Percentiles rank a stretch among this genome's conserved stretches.
Evolutionary conservation across 2,329 filamentous ascomycete species (phyloP).

Genomic region (Calonectria crousiana): DNA sequence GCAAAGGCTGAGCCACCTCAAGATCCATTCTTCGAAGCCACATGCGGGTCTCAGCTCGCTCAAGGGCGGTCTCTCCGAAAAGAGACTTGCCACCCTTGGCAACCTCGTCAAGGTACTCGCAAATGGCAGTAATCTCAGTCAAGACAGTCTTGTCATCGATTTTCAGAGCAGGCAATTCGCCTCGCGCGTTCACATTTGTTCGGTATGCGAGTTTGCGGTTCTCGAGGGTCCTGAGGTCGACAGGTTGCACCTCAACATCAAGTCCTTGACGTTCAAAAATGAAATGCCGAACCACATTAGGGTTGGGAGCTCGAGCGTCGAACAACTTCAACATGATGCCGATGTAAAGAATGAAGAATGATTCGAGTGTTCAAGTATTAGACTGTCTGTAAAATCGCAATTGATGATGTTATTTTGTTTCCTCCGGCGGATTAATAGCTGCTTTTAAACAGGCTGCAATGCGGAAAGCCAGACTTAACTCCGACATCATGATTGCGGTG

Average conservation of each 20-base stretch:
- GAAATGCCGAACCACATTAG: not conserved
- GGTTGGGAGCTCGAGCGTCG: not conserved
- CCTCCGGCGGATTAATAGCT: not conserved
- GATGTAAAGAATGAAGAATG: not conserved
- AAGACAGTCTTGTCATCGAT: not conserved
- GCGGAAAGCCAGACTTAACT: not conserved
- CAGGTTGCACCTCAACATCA: not conserved
- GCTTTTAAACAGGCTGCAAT: not conserved
- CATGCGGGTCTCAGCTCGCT: not conserved
- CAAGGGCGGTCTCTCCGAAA: not conserved
- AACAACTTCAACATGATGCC: not conserved
- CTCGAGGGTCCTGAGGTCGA: not conserved
- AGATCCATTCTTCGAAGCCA: not conserved
- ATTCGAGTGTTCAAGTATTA: not conserved
- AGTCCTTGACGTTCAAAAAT: not conserved
- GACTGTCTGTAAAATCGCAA: not conserved
- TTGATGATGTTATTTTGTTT: not conserved
- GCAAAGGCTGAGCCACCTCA: not conserved
- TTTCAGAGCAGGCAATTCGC: not conserved
- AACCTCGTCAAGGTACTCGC: not conserved
- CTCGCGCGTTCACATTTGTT: not conserved
- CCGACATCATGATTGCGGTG: not conserved
- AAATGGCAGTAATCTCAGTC: not conserved
- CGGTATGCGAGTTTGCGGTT: not conserved
- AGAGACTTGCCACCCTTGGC: not conserved